Percentiles rank a stretch among this genome's conserved stretches.
Conservation (phyloP, 257 asterid species). For the Perilla frutescens region DNA sequence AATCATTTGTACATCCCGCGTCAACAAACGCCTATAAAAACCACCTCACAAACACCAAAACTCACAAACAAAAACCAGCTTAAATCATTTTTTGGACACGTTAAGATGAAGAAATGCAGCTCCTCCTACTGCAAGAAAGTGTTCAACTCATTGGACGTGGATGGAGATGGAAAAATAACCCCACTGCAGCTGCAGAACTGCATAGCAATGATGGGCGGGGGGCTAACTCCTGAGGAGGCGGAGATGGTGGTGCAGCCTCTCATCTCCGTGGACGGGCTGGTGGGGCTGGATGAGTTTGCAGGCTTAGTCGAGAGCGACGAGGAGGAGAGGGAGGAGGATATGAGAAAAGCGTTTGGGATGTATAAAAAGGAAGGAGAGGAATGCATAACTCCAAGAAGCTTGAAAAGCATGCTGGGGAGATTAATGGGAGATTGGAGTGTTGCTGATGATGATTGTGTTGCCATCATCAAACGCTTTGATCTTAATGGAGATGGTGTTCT, state of each 20-base stretch:
- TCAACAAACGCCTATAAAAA: neutral
- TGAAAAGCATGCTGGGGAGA: constrained; percentile 6
- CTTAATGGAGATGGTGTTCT: constrained; percentile 22
- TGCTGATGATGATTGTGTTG: constrained; percentile 22
- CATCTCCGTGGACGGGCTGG: constrained; percentile 5
- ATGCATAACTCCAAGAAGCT: constrained; percentile 29
- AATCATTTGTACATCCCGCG: neutral
- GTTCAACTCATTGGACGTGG: constrained; percentile 22
- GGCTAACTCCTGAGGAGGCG: constrained; percentile 1
- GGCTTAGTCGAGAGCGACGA: constrained; percentile 9
- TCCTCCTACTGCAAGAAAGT: neutral
- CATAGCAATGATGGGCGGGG: constrained; percentile 3
- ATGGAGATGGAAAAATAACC: constrained; percentile 24
- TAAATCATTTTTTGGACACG: no score
- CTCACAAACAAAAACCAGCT: no score
- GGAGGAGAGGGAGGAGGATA: constrained; percentile 11
- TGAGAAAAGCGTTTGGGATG: constrained; percentile 23
- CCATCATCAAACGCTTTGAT: constrained; percentile 12
- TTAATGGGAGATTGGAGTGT: constrained; percentile 25
- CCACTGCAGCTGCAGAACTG: constrained; percentile 13
- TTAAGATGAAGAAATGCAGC: constrained; percentile 16
- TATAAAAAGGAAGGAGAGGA: constrained; percentile 29
- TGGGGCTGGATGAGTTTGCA: constrained; percentile 26
- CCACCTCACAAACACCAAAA: neutral
- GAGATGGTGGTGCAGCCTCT: constrained; percentile 13